Percentiles rank a stretch among this genome's conserved stretches.
Conservation (phyloP, 148 eudicot species). For the Rhododendron ferrugineum region DNA sequence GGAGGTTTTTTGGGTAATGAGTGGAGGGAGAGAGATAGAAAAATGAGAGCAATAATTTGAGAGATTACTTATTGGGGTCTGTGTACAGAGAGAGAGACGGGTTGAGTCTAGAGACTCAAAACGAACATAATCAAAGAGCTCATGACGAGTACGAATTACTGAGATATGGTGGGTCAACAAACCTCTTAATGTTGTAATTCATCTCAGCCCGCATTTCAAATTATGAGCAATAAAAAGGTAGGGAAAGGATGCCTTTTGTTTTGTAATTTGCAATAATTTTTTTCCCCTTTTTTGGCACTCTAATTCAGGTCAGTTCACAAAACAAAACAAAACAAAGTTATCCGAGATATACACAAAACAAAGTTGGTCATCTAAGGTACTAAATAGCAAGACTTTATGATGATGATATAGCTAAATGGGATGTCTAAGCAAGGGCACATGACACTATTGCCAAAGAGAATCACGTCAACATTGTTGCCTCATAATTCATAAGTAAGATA, state of each 20-base stretch:
- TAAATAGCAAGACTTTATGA: not conserved
- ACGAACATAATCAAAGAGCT: too few relatives aligned
- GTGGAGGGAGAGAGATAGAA: too few relatives aligned
- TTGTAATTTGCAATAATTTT: not conserved
- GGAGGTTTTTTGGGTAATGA: too few relatives aligned
- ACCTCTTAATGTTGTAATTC: not conserved
- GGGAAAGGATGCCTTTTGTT: not conserved
- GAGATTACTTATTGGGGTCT: too few relatives aligned
- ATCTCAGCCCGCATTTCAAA: not conserved
- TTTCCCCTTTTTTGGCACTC: too few relatives aligned
- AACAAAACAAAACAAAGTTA: too few relatives aligned
- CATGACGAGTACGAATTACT: not conserved
- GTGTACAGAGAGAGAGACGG: too few relatives aligned
- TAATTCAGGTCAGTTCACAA: not conserved
- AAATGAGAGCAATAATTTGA: too few relatives aligned
- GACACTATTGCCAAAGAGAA: not conserved
- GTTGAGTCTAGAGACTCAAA: too few relatives aligned
- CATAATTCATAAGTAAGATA: not conserved
- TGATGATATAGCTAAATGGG: not conserved
- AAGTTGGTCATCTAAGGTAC: not conserved
- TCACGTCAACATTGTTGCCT: not conserved
- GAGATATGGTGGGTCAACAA: constrained; percentile 7
- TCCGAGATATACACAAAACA: not conserved
- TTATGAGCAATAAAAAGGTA: not conserved
- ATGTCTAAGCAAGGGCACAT: not conserved